phyloP scores from a whole-genome alignment of 2,329 filamentous ascomycete genomes.

The Cytospora schulzeri region DNA sequence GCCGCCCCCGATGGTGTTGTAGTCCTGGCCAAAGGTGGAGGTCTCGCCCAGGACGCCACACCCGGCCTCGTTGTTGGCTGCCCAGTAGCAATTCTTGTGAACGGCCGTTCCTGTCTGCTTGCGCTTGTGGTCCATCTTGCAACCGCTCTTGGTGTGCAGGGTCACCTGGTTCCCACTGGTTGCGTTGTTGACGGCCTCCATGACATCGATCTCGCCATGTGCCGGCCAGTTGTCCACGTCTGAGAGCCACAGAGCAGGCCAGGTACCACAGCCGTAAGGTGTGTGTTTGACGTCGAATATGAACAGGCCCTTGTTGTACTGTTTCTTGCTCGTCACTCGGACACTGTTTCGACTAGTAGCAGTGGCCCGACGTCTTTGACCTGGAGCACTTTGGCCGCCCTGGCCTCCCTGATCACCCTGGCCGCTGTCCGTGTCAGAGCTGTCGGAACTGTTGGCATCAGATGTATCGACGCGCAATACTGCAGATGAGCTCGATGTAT shows the following conservation, averaged over 20 bases:
- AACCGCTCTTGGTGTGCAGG: constrained; percentile 57
- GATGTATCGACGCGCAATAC: constrained; percentile 63
- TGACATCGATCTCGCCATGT: constrained; percentile 66
- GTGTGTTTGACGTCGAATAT: constrained; percentile 67
- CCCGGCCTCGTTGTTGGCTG: constrained; percentile 55
- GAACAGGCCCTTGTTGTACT: constrained; percentile 66
- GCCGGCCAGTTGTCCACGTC: constrained; percentile 63
- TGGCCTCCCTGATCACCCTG: not conserved
- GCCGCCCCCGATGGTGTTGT: constrained; percentile 59
- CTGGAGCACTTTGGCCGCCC: not conserved
- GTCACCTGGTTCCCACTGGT: constrained; percentile 60
- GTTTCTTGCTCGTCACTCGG: constrained; percentile 61
- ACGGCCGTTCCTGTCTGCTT: constrained; percentile 51
- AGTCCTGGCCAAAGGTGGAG: constrained; percentile 51
- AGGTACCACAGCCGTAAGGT: constrained; percentile 64
- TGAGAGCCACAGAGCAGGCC: constrained; percentile 68
- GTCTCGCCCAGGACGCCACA: constrained; percentile 53
- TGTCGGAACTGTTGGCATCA: constrained; percentile 50
- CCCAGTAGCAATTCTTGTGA: constrained; percentile 53
- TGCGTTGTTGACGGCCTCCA: constrained; percentile 60
- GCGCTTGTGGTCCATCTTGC: constrained; percentile 56
- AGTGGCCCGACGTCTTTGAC: constrained; percentile 29
- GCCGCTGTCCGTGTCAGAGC: constrained; percentile 9
- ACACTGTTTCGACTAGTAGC: constrained; percentile 64
- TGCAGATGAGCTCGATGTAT: constrained; percentile 54